Base-by-base conservation (phyloP, 2,329 filamentous ascomycete species). In the Byssothecium circinans region DNA sequence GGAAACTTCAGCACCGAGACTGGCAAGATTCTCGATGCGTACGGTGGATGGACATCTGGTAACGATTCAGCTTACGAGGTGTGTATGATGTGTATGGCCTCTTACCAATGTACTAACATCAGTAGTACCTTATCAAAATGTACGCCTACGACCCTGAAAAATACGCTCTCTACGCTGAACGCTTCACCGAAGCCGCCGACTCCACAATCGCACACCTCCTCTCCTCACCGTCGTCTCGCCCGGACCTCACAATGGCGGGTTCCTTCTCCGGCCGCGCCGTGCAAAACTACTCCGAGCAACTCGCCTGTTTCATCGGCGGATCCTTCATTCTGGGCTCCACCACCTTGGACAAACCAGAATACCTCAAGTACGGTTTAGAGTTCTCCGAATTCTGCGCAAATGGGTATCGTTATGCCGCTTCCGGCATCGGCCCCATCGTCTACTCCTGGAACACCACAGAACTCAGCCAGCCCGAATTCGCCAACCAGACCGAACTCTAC, bases 311-410 rank as follows among this genome's bases (percentile, higher is more conserved):
- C 40, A 60, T 62, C 19, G 64, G 65, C n/a, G 64, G 64, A 8
- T 61, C 56, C 40, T 67, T 68, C 52, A 65, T 69, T 41, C 58
- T 67, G 12, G 65, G 64, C 20, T 60, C 60, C 35, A 67, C 65
- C 47, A 53, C 40, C 49, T 15, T 64, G 43, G 8, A 50, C 48
- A 29, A 62, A 53, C 49, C 53, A 45, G 47, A 65, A 44, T 45
- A 57, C 61, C 35, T 67, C 15, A 46, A 65, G 29, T 62, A 58
- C 41, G 67, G 67, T 11, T 54, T 69, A 14, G 55, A 59, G 8
- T 63, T 68, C 39, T 53, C 61, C 1, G 58, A 54, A 33, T 54
- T 54, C 47, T 58, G 56, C 41, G 50, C 50, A 11, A 54, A 58
- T 33, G 52, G 52, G 7, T 58, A 58, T 37, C 50, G 50, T 23